Conservation (phyloP, 2,329 filamentous ascomycete genomes). For the Phaeophleospora eucalypticola region DNA sequence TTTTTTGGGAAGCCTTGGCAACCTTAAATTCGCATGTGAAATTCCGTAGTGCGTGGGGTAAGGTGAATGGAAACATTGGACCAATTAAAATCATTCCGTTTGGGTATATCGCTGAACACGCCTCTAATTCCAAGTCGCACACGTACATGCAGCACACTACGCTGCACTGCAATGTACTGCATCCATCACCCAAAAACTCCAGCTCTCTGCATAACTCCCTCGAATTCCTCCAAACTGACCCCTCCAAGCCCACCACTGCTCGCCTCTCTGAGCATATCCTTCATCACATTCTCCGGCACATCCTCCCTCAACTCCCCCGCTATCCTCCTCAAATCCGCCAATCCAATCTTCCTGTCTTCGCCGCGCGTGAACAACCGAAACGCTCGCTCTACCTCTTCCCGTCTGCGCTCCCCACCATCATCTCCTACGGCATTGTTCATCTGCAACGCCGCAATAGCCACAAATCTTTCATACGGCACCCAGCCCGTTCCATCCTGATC, state of each 20-base stretch:
- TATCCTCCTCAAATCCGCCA: slow-evolving; percentile 73
- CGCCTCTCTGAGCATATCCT: slow-evolving; percentile 93
- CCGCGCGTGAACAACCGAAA: slow-evolving; percentile 72
- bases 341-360: slow-evolving; percentile 63
- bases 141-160: too few relatives aligned
- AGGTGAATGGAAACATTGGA: neutral
- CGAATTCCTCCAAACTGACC: slow-evolving; percentile 76
- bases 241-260: slow-evolving; percentile 74
- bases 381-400: slow-evolving; percentile 73
- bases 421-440: slow-evolving; percentile 51
- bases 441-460: slow-evolving; percentile 84
- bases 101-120: neutral
- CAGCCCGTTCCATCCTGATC: slow-evolving; percentile 78
- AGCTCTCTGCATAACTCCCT: slow-evolving; percentile 77
- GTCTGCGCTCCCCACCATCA: slow-evolving; percentile 45
- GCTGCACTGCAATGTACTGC: too few relatives aligned
- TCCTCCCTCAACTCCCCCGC: slow-evolving; percentile 79
- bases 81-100: neutral
- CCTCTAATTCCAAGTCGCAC: neutral
- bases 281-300: slow-evolving; percentile 74
- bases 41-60: neutral
- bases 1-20: too few relatives aligned
- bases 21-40: neutral
- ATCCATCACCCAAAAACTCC: slow-evolving; percentile 68
- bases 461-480: slow-evolving; percentile 74